Evolutionary conservation across 139 green algal species (phyloP).

Genomic region (Edaphochlamys debaryana): DNA sequence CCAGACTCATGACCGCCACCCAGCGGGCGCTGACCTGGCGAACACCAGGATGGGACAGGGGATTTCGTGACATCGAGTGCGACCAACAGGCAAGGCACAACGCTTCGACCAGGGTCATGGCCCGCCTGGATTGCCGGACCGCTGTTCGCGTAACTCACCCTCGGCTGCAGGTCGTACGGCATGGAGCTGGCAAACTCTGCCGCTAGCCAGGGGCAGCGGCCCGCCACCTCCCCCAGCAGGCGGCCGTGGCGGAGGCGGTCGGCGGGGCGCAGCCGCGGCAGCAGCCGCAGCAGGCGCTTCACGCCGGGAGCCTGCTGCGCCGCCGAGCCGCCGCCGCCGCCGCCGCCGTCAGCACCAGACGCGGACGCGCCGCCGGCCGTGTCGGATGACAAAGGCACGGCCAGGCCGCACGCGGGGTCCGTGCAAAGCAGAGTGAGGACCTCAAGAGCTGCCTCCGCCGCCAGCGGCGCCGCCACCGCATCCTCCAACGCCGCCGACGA

Average conservation of each 20-base stretch:
- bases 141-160: not conserved
- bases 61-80: no score
- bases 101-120: no score
- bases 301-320: not conserved
- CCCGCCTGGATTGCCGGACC: not conserved
- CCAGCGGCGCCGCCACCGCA: constrained; percentile 1
- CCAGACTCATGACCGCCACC: constrained; percentile 50
- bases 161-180: constrained; percentile 68
- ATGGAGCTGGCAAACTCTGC: constrained; percentile 62
- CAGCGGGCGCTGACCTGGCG: constrained; percentile 44
- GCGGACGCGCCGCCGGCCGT: not conserved
- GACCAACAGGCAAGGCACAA: not conserved
- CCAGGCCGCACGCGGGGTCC: constrained; percentile 60
- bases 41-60: no score
- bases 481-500: constrained; percentile 4
- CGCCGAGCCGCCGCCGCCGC: not conserved
- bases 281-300: constrained; percentile 50
- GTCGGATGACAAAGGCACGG: no score
- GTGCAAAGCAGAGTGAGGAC: constrained; percentile 64
- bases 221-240: constrained; percentile 55
- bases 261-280: constrained; percentile 52
- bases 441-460: constrained; percentile 47
- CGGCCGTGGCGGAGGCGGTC: constrained; percentile 36
- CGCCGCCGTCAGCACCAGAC: not conserved
- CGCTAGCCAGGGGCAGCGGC: constrained; percentile 54